phyloP scores from a whole-genome alignment of 768 basidiomycete genomes.

The Lentinula raphanica region DNA sequence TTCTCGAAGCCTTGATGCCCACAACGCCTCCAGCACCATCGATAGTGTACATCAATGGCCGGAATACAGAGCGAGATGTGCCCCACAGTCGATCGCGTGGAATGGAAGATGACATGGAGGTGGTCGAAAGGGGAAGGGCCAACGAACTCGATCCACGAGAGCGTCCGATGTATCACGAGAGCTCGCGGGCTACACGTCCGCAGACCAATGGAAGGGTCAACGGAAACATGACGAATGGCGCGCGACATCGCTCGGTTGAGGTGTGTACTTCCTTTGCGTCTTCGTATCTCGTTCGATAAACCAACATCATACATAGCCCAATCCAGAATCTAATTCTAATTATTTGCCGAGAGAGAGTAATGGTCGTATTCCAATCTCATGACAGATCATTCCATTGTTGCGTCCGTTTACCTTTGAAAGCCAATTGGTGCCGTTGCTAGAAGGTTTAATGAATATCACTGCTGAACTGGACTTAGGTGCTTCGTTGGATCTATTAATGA shows the following conservation, averaged over 20 bases:
- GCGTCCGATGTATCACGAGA: not conserved
- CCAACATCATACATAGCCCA: not conserved
- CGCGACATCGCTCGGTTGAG: not conserved
- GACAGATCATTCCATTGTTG: too few relatives aligned
- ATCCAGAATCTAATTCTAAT: not conserved
- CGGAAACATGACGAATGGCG: not conserved
- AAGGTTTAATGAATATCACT: too few relatives aligned
- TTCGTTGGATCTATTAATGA: too few relatives aligned
- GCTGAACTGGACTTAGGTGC: too few relatives aligned
- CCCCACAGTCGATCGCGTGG: not conserved
- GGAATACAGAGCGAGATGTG: not conserved
- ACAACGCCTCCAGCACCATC: conserved; percentile 3
- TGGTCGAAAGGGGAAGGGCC: not conserved
- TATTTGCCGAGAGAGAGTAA: not conserved
- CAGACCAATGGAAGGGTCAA: conserved; percentile 1
- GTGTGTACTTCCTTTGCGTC: not conserved
- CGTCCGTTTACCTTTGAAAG: too few relatives aligned
- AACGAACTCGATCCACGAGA: not conserved
- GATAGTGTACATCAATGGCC: not conserved
- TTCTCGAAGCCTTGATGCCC: conserved; percentile 7
- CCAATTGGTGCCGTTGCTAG: too few relatives aligned
- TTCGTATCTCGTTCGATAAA: not conserved
- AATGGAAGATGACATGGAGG: not conserved
- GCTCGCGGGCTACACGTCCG: not conserved
- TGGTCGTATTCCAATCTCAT: conserved; percentile 4